Conservation (phyloP, 192 early-diverging fungal species). For the Umbelopsis ramanniana region DNA sequence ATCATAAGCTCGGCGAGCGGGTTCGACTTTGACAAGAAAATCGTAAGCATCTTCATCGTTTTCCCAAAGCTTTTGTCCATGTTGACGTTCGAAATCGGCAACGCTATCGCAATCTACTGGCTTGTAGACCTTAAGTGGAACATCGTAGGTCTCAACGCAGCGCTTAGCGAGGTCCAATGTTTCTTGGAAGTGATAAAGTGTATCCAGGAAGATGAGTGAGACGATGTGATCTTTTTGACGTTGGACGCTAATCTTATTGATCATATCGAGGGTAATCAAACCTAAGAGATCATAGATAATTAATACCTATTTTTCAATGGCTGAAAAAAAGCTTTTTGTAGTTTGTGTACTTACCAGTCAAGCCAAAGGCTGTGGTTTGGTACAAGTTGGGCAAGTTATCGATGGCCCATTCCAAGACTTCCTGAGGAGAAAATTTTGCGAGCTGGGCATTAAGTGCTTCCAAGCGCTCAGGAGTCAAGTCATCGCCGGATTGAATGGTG, state of each 20-base stretch:
- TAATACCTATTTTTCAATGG: neutral
- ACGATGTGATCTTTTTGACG: conserved; percentile 57
- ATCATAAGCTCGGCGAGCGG: conserved; percentile 83
- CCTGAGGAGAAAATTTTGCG: conserved; percentile 66
- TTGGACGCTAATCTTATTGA: conserved; percentile 68
- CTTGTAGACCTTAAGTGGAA: conserved; percentile 73
- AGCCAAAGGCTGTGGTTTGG: conserved; percentile 95
- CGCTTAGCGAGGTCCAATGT: conserved; percentile 80
- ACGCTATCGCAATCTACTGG: conserved; percentile 64
- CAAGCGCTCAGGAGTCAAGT: conserved; percentile 66
- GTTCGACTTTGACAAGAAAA: conserved; percentile 94
- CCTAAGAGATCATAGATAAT: conserved; percentile 40
- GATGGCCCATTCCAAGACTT: conserved; percentile 90
- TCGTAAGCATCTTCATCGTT: conserved; percentile 81
- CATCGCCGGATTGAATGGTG: conserved; percentile 31
- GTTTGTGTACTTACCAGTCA: conserved; percentile 60
- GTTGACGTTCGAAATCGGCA: conserved; percentile 68
- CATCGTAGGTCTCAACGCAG: conserved; percentile 69
- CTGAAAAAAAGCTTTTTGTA: neutral
- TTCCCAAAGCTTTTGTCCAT: conserved; percentile 88
- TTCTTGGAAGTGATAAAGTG: conserved; percentile 93
- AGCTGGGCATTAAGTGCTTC: conserved; percentile 78
- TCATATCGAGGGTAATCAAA: conserved; percentile 85
- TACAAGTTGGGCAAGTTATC: conserved; percentile 77
- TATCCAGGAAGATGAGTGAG: conserved; percentile 92